phyloP scores from a whole-genome alignment of 495 filamentous ascomycete genomes.

The Neurospora intermedia region DNA sequence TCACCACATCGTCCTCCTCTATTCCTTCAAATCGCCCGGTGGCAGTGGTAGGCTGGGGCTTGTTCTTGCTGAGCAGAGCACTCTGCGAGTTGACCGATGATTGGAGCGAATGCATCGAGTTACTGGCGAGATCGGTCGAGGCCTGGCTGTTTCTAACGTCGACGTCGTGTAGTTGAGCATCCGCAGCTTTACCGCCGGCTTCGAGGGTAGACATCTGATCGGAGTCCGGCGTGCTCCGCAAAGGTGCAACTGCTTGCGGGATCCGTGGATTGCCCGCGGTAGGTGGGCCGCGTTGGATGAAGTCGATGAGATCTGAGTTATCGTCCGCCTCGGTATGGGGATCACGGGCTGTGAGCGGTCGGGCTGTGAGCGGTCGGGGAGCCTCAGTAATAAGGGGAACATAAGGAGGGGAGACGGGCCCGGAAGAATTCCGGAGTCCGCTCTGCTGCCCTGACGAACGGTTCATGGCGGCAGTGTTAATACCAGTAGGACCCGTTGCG shows the following conservation, averaged over 20 bases:
- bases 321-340: constrained; percentile 52
- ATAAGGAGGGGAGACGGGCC: background rate
- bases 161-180: constrained; percentile 34
- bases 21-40: constrained; percentile 12
- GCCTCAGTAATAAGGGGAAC: constrained; percentile 9
- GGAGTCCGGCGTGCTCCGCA: constrained; percentile 76
- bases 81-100: constrained; percentile 46
- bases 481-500: constrained; percentile 58
- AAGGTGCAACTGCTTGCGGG: constrained; percentile 74
- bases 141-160: constrained; percentile 32
- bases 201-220: constrained; percentile 51
- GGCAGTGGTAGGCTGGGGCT: constrained; percentile 7
- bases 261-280: constrained; percentile 48
- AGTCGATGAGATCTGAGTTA: constrained; percentile 84
- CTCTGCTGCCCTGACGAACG: background rate
- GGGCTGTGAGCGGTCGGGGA: constrained; percentile 7
- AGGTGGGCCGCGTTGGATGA: constrained; percentile 76
- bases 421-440: background rate
- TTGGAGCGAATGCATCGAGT: constrained; percentile 17
- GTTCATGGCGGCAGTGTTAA: constrained; percentile 12
- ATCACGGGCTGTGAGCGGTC: constrained; percentile 58
- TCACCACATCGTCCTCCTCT: constrained; percentile 35
- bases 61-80: constrained; percentile 32
- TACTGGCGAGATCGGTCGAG: constrained; percentile 33
- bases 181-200: constrained; percentile 38